Base-by-base conservation (phyloP, 2,329 filamentous ascomycete genomes). In the Tolypocladium tundrense region DNA sequence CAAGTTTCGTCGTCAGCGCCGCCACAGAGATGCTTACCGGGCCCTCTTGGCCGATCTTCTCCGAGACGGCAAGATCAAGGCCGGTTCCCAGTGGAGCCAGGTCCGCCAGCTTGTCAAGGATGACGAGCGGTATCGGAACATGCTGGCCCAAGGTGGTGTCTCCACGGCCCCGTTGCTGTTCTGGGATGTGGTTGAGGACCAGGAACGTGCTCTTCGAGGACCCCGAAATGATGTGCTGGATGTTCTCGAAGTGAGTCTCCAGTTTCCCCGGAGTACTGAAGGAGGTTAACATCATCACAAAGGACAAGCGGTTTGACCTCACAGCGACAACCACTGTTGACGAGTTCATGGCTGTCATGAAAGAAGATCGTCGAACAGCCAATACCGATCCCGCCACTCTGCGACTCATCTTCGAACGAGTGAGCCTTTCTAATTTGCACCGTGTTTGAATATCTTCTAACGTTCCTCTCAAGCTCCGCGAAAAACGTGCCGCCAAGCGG, bases 131-230 rank as follows among this genome's bases (percentile, higher is more conserved):
- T 97, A 96, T 73, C 81, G 79, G 65, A 86, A 85, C 62, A 91
- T 96, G 79, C 82, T 92, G 60, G 92, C 91, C 55, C 90, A 95
- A 69, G 75, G 83, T 59, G 92, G 93, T 13, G 33, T 52, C 58
- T 96, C 92, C 5, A 88, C 85, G 5, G 90, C 94, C 16, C 81
- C 96, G 63, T 91, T 97, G 67, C 79, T 99, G 8, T 97, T 99
- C 76, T 97, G 93, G 91, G 94, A 99, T 70, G 79, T 92, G 53
- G 81, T 97, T 33, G 94, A 97, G 70, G 91, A 96, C 70, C 91
- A 97, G 71, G 93, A 99, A 68, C 85, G 89, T 59, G 86, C 87
- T n/a, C 78, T 97, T 53, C 87, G 92, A 60, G 86, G 84, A 54
- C 87, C 88, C 54, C 82, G 90, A 60, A 95, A 94, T 69, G 86